Evolutionary conservation across 23 red algal species (phyloP).

Genomic region (Agarophyton chilense): DNA sequence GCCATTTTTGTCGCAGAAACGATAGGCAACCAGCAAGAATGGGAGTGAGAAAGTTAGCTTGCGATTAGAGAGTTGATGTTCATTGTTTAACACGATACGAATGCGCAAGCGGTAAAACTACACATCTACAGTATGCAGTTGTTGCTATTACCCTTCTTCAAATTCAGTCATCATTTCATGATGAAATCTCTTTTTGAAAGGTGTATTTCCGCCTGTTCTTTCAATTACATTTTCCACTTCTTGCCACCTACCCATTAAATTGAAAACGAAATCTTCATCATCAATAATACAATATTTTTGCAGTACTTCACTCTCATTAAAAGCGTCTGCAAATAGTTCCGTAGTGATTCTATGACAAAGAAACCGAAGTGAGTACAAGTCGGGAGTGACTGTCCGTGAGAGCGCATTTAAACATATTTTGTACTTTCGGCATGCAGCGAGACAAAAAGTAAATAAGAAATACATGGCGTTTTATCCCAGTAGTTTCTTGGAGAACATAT

Average conservation of each 20-base stretch:
- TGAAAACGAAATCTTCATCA: neutral
- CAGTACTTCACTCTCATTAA: slow-evolving; percentile 33
- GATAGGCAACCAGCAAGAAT: neutral
- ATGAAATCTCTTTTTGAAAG: slow-evolving; percentile 8
- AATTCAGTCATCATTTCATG: neutral
- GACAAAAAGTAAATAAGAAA: too few relatives aligned
- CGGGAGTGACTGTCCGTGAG: slow-evolving; percentile 22
- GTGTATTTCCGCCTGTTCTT: slow-evolving; percentile 27
- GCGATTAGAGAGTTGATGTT: neutral
- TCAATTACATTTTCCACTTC: slow-evolving; percentile 14
- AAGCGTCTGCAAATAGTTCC: slow-evolving; percentile 19
- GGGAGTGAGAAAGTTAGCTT: neutral
- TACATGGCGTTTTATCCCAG: too few relatives aligned
- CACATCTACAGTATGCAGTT: slow-evolving; percentile 26
- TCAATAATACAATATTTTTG: slow-evolving; percentile 12
- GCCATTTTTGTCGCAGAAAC: neutral
- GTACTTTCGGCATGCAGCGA: too few relatives aligned
- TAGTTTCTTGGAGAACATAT: too few relatives aligned
- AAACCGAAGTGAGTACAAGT: slow-evolving; percentile 25
- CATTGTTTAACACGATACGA: neutral
- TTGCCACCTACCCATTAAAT: slow-evolving; percentile 6
- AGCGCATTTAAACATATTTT: too few relatives aligned
- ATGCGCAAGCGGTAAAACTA: neutral
- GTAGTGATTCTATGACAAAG: neutral
- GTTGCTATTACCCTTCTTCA: neutral